These are phyloP conservation scores for Musa itinerans DNA, from an alignment of 176 grass and related monocot species.

Conservation along the genomic window DNA sequence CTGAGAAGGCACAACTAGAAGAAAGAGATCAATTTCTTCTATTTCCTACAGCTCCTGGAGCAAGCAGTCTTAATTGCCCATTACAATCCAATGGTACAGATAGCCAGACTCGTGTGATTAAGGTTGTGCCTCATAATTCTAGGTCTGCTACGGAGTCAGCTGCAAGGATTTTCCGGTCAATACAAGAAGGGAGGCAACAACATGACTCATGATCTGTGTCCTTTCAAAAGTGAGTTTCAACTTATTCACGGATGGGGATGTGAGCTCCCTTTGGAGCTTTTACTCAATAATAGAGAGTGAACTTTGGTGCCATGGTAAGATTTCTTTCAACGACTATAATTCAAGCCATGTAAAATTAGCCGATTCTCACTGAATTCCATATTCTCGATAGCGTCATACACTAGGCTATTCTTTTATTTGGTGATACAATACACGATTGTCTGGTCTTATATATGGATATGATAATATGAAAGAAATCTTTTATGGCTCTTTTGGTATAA, in stretches of 20 bases:
- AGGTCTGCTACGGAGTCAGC: conserved; percentile 63
- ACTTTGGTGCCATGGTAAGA: too few relatives aligned
- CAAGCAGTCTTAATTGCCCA: conserved; percentile 12
- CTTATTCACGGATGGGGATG: not conserved
- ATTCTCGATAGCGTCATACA: too few relatives aligned
- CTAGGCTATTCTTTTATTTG: not conserved
- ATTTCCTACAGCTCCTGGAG: conserved; percentile 24
- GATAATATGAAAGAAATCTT: not conserved
- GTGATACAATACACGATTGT: not conserved
- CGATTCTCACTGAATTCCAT: too few relatives aligned
- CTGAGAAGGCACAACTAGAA: conserved; percentile 32
- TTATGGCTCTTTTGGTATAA: not conserved
- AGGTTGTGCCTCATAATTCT: conserved; percentile 70
- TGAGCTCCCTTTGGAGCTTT: too few relatives aligned
- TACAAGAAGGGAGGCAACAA: conserved; percentile 71
- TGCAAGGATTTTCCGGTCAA: conserved; percentile 66
- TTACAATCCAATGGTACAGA: conserved; percentile 35
- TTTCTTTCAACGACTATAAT: too few relatives aligned
- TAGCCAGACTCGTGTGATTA: conserved; percentile 40
- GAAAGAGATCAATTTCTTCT: conserved; percentile 20
- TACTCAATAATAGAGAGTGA: too few relatives aligned
- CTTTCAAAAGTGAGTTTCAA: not conserved
- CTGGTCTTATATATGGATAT: not conserved
- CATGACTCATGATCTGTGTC: conserved; percentile 22
- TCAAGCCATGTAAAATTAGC: too few relatives aligned